Base-by-base conservation (phyloP, 2,329 filamentous ascomycete species). In the Diaporthe capsici region DNA sequence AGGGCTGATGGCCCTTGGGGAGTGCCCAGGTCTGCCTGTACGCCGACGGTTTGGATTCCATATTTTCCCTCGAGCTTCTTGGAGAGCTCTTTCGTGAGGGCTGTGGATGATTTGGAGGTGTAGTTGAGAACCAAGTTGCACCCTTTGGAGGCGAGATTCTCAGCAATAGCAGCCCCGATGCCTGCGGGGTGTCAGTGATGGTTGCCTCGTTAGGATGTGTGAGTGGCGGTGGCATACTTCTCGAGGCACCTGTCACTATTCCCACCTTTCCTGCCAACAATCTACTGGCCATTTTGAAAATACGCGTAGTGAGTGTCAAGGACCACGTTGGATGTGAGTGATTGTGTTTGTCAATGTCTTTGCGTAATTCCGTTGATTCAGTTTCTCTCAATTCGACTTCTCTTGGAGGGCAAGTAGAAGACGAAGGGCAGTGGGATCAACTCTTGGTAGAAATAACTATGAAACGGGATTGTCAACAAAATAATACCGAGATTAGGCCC, bases 61-160 rank as follows among this genome's bases (percentile, higher is more conserved):
- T 95, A 87, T 51, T 88, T 84, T 28, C 84, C 80, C 60, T 87
- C 81, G 5, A 96, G 88, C n/a, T 87, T 82, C 34, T 85, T 79
- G 74, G 93, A 93, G n/a, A 96, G 88, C 77, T 92, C 90, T 74
- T 89, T 87, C 72, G 92, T 90, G 28, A 78, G 77, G 2, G 79
- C 34, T 60, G 82, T 79, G 10, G 86, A 88, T 22, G 82, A 83
- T 22, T 81, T 25, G 3, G 85, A 86, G 8, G 92, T 94, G 86
- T 94, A 95, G 85, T 93, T 94, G 75, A 95, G 87, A 55, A 95
- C 86, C 7, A 95, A 84, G 67, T 91, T 90, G 84, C 88, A 89
- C 80, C 94, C 94, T 84, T 95, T 94, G 78, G 88, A 88, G 75
- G 93, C 94, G 42, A 95, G 90, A 80, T 94, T 95, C 73, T 90